Conservation (phyloP, 78 protist species). For the Dictyostelium citrinum region DNA sequence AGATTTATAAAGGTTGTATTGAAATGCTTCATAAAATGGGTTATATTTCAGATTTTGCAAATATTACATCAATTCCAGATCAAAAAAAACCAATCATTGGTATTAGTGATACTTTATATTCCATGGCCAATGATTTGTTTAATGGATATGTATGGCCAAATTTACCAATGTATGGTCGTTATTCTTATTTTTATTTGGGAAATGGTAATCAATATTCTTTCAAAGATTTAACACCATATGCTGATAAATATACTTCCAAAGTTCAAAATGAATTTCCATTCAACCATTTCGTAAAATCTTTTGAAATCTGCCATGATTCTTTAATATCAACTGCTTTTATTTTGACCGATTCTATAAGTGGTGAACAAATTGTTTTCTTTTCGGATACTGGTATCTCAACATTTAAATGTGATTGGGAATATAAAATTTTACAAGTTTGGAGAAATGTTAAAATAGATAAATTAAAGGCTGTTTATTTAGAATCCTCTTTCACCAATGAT, state of each 20-base stretch:
- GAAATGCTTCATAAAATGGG: neutral
- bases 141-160: neutral
- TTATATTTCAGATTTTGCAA: neutral
- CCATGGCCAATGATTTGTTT: neutral
- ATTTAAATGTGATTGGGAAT: conserved; percentile 26
- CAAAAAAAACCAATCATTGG: neutral
- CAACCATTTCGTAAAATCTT: neutral
- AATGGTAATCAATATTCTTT: neutral
- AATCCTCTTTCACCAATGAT: conserved; percentile 6
- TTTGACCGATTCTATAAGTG: neutral
- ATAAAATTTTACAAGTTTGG: conserved; percentile 20
- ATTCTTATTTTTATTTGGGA: neutral
- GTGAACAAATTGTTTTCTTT: conserved; percentile 44
- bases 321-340: conserved; percentile 22
- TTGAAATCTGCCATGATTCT: conserved; percentile 28
- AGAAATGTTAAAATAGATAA: conserved; percentile 22
- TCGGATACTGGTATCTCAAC: conserved; percentile 51
- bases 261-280: neutral
- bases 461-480: conserved; percentile 2
- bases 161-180: neutral
- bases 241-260: neutral
- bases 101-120: neutral
- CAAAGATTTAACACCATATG: neutral
- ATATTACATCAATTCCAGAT: neutral
- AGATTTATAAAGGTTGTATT: neutral